Base-by-base conservation (phyloP, 2,329 filamentous ascomycete genomes). In the Stagonosporopsis vannaccii region DNA sequence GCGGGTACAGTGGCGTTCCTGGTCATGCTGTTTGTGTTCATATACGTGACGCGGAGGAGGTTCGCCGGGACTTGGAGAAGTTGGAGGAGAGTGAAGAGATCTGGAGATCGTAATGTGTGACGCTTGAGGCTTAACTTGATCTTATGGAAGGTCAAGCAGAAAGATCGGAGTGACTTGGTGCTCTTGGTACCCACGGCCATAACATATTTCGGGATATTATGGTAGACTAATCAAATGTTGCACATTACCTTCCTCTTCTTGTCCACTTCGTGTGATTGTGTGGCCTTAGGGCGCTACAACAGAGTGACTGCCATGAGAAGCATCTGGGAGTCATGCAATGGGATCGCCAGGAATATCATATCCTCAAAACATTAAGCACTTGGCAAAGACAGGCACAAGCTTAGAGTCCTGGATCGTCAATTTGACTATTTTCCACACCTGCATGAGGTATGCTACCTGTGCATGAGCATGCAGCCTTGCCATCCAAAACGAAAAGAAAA, bases 61-160 rank as follows among this genome's bases (percentile, higher is more conserved):
- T 68, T 71, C 55, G 63, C 61, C 25, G 67, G 68, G 6, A 63
- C 64, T n/a, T 60, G 65, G 58, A 63, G 68, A 57, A 49, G 61
- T 32, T 63, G 44, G 60, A 50, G 58, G 52, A 63, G 59, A 45
- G 56, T n/a, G n/a, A 41, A 51, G 50, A 46, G 19, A 35, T 22
- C 15, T 17, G 50, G 26, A 12, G 55, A 53, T 39, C 48, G 47
- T 13, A 51, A 51, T 47, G 53, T 56, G 17, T 56, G 25, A 51
- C 41, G 17, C n/a, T 20, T 36, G 23, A 20, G 25, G 22, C 23
- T n/a, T n/a, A 13, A 12, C 30, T 32, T 32, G 30, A n/a, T n/a
- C 30, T 17, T 3, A 6, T 22, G 2, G 17, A 7, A 11, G 28
- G 5, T 12, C 15, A 12, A 9, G 41, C 4, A n/a, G 39, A 7